Conservation (phyloP, 2,329 filamentous ascomycete genomes). For the Akanthomyces dipterigenus region DNA sequence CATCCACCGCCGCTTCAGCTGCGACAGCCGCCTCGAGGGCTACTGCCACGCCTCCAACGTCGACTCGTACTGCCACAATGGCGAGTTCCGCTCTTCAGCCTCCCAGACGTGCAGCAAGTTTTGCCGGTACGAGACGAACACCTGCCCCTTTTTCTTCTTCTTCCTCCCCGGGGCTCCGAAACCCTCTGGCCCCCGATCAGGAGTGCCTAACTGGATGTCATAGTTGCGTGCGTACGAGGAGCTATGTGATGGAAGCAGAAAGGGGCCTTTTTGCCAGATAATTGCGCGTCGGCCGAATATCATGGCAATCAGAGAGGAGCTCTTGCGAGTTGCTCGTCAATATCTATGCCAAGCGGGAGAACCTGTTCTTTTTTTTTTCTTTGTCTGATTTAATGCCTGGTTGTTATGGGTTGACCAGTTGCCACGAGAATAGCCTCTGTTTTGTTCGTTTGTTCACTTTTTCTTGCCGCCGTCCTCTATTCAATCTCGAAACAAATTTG, state of each 20-base stretch:
- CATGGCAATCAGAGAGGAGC: too few species aligned
- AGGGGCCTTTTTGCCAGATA: too few species aligned
- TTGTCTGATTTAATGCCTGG: slow-evolving; percentile 15
- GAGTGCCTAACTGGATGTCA: slow-evolving; percentile 8
- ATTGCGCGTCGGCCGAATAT: too few species aligned
- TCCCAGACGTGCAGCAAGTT: slow-evolving; percentile 14
- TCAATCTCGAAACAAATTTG: not conserved
- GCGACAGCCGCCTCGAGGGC: slow-evolving; percentile 12
- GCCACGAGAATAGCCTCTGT: not conserved
- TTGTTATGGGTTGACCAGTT: slow-evolving; percentile 8
- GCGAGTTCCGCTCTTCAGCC: slow-evolving; percentile 15
- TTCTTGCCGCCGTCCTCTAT: not conserved
- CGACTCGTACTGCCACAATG: slow-evolving; percentile 14
- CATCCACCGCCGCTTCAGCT: slow-evolving; percentile 15
- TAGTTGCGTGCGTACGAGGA: not conserved
- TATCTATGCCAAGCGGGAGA: not conserved
- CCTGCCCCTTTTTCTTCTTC: not conserved
- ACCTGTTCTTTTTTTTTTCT: not conserved
- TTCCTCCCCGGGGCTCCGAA: not conserved
- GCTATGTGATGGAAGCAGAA: not conserved
- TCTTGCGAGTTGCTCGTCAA: not conserved
- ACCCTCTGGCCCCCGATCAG: not conserved
- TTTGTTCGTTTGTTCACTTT: not conserved
- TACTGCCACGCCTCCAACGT: slow-evolving; percentile 20
- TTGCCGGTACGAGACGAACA: not conserved